Conservation (phyloP, 2,329 filamentous ascomycete species). For the Xylariaceae sp. region DNA sequence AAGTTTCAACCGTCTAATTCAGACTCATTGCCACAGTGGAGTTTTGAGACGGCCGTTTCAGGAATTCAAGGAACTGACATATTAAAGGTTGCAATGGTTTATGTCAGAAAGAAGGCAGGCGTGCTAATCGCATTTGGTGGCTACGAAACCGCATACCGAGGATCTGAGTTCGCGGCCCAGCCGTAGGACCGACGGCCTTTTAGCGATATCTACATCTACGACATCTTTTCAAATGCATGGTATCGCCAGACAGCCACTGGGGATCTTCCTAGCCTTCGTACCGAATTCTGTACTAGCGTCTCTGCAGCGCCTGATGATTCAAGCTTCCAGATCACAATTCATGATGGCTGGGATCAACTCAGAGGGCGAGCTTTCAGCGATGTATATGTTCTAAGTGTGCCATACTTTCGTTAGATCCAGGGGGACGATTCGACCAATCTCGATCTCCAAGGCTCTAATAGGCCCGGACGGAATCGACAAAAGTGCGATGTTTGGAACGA, state of each 20-base stretch:
- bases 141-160: constrained; percentile 24
- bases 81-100: constrained; percentile 29
- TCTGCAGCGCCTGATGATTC: constrained; percentile 30
- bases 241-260: constrained; percentile 27
- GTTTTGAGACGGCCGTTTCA: constrained; percentile 9
- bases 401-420: constrained; percentile 29
- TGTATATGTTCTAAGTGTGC: constrained; percentile 30
- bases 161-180: background rate
- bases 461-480: constrained; percentile 16
- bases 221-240: constrained; percentile 28
- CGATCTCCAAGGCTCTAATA: constrained; percentile 14
- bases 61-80: constrained; percentile 25
- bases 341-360: constrained; percentile 23
- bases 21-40: constrained; percentile 15
- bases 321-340: constrained; percentile 32
- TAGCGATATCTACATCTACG: constrained; percentile 27
- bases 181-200: constrained; percentile 24
- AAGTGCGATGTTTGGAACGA: constrained; percentile 30
- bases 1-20: constrained; percentile 24
- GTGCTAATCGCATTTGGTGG: constrained; percentile 30
- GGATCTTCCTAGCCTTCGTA: constrained; percentile 20
- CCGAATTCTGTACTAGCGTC: constrained; percentile 30
- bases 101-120: constrained; percentile 25
- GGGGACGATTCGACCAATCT: constrained; percentile 25
- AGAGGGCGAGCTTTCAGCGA: constrained; percentile 19